Conservation (phyloP, 805 yeast genomes). For the Kodamaea restingae region DNA sequence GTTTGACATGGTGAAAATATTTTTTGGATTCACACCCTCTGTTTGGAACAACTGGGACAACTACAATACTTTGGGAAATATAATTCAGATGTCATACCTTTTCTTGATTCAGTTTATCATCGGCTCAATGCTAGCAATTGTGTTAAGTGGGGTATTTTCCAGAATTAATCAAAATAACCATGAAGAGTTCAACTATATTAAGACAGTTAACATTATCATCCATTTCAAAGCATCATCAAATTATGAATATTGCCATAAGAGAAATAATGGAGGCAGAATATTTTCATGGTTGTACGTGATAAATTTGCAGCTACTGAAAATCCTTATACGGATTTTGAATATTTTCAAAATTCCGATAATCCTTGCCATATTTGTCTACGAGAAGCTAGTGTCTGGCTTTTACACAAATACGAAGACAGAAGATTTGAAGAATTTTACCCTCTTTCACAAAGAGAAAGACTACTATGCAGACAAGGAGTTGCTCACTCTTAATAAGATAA, state of each 20-base stretch:
- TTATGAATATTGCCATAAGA: slow-evolving; percentile 10
- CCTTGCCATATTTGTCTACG: slow-evolving; percentile 31
- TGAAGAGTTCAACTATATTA: slow-evolving; percentile 40
- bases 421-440: slow-evolving; percentile 33
- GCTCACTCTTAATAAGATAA: slow-evolving; percentile 14
- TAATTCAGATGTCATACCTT: slow-evolving; percentile 47
- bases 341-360: slow-evolving; percentile 36
- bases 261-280: slow-evolving; percentile 8
- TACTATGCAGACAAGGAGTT: slow-evolving; percentile 31
- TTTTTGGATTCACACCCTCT: slow-evolving; percentile 58
- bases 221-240: slow-evolving; percentile 31
- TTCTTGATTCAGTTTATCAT: slow-evolving; percentile 53
- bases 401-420: slow-evolving; percentile 15
- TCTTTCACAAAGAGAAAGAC: slow-evolving; percentile 29
- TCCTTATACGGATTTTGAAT: slow-evolving; percentile 18
- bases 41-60: slow-evolving; percentile 55
- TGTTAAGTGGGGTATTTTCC: slow-evolving; percentile 41
- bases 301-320: slow-evolving; percentile 4
- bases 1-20: slow-evolving; percentile 47
- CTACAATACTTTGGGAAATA: slow-evolving; percentile 44
- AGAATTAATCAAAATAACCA: slow-evolving; percentile 27
- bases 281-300: slow-evolving; percentile 7
- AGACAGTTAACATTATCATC: slow-evolving; percentile 35
- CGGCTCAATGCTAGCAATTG: slow-evolving; percentile 53
- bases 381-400: slow-evolving; percentile 20